Evolutionary conservation across 1,139 yeast genomes (phyloP).

Genomic region (Lodderomyces elongisporus): DNA sequence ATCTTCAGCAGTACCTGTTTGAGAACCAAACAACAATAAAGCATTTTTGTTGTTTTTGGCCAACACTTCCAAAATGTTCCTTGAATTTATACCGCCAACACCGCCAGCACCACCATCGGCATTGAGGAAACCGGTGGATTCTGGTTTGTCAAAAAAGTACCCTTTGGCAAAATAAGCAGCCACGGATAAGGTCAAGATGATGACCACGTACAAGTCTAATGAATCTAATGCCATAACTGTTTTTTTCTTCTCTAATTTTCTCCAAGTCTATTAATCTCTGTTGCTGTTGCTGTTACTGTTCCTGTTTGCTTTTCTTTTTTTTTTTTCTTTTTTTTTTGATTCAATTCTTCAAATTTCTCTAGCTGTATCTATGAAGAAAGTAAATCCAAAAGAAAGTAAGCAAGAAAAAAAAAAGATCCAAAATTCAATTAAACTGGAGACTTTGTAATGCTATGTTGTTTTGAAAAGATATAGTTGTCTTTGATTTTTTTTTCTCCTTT

Average conservation of each 20-base stretch:
- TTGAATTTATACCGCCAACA: conserved; percentile 24
- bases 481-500: too few species aligned
- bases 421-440: too few species aligned
- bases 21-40: conserved; percentile 87
- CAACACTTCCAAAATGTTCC: conserved; percentile 64
- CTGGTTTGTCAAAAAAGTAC: conserved; percentile 22
- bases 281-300: too few species aligned
- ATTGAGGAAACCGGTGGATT: conserved; percentile 21
- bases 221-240: conserved; percentile 63
- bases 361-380: too few species aligned
- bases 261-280: not conserved
- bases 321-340: too few species aligned
- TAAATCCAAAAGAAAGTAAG: too few species aligned
- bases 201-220: conserved; percentile 65
- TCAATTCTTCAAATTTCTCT: too few species aligned
- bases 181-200: conserved; percentile 59
- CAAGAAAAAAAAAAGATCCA: too few species aligned
- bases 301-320: too few species aligned
- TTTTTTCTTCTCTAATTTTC: not conserved
- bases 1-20: conserved; percentile 99
- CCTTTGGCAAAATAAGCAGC: conserved; percentile 66
- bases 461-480: too few species aligned
- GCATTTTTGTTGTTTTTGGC: conserved; percentile 65
- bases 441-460: too few species aligned
- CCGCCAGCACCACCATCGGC: conserved; percentile 32